Evolutionary conservation across 208 protist genomes (phyloP), one percentile per base, ranked within the genome.

Genomic region (Herpetomonas samuelpessoai): DNA sequence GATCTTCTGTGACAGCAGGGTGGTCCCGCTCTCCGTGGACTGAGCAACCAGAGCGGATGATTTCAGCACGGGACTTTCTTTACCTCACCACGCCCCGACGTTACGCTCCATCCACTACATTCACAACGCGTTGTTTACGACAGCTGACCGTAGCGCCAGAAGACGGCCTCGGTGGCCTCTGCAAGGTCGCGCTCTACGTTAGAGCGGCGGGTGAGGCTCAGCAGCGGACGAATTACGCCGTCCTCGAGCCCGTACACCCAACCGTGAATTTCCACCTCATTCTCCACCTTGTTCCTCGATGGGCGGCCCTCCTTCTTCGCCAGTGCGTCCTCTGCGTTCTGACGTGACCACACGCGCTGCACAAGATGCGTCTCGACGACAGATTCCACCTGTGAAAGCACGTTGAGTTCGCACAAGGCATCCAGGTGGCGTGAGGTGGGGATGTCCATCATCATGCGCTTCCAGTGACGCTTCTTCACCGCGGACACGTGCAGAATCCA

Each of bases 171-270:
- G 16, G 70, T 70, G 3, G 85, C 85, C 10, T 72, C 71, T 6
- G 57, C 52, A 28, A 89, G 53, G 28, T 76, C 71, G 28, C 72
- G 56, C 60, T 83, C 65, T 3, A 73, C 56, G 49, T 77, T 75
- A 2, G 73, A 76, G 53, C 62, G 65, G 26, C 85, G 81, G 41
- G 66, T 79, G n/a, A 92, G 65, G 41, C 73, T 77, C 30, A 92
- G 65, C 46, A 88, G 58, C 39, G 85, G 85, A 2, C 70, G 77
- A 22, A 92, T 57, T 27, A 80, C 18, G 10, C 85, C 85, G 45
- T 87, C 74, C 39, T 82, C 66, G 10, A 92, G 59, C 2, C 81
- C 81, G 64, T 89, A 88, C 44, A 86, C 78, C 85, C 85, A 92
- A 0, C 85, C 85, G 49, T 92, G 85, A 38, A 88, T 79, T 57